phyloP scores from a whole-genome alignment of 2,329 filamentous ascomycete species.

The Pleoardoris graminearum region DNA sequence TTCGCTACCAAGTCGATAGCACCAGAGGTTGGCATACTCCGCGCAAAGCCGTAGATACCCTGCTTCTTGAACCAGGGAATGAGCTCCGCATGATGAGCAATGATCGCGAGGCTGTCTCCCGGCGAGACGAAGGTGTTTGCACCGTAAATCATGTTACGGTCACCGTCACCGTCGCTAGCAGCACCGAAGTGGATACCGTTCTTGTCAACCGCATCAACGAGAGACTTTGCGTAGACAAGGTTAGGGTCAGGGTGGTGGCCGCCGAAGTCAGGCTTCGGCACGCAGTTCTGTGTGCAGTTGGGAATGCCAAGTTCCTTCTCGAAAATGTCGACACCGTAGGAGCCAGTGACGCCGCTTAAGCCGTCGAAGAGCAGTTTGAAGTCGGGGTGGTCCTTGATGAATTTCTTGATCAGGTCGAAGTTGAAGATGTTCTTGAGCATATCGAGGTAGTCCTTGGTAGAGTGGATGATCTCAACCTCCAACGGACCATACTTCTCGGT shows the following conservation, averaged over 20 bases:
- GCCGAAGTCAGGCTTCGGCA: conserved; percentile 91
- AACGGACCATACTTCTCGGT: conserved; percentile 80
- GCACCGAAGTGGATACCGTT: conserved; percentile 92
- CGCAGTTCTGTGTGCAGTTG: conserved; percentile 85
- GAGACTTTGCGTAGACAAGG: conserved; percentile 91
- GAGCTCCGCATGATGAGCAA: conserved; percentile 92
- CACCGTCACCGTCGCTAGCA: conserved; percentile 93
- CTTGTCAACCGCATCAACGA: conserved; percentile 92
- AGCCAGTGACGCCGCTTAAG: conserved; percentile 90
- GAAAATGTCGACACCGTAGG: conserved; percentile 94
- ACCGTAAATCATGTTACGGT: conserved; percentile 99
- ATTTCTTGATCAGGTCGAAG: conserved; percentile 92
- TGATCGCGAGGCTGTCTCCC: conserved; percentile 96
- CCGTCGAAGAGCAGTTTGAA: conserved; percentile 98
- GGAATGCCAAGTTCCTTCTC: conserved; percentile 87
- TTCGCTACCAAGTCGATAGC: conserved; percentile 95
- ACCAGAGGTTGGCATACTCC: conserved; percentile 96
- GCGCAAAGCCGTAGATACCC: conserved; percentile 90
- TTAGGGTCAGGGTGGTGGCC: conserved; percentile 98
- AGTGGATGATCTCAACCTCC: conserved; percentile 95
- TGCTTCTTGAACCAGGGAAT: conserved; percentile 99
- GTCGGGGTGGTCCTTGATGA: conserved; percentile 82
- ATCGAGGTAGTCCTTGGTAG: conserved; percentile 84
- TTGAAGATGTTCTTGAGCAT: conserved; percentile 99
- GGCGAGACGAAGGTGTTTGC: conserved; percentile 95